A percentile compares a stretch with the other conserved stretches of the same genome.
phyloP scores from a whole-genome alignment of 2,329 filamentous ascomycete species.

The Neonectria hederae region DNA sequence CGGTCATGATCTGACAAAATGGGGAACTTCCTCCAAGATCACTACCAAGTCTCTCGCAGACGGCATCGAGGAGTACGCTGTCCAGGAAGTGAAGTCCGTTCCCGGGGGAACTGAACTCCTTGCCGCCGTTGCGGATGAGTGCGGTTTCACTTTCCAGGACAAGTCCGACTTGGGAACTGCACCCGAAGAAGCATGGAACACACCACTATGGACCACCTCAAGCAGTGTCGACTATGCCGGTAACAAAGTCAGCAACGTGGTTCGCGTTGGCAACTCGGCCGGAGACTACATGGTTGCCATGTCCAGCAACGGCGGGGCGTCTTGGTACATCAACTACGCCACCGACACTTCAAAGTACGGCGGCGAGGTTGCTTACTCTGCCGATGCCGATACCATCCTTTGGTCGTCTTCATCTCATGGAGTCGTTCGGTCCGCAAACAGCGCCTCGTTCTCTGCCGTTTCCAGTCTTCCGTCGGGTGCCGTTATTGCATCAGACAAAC shows the following conservation, averaged over 20 bases:
- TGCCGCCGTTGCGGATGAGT: slow-evolving; percentile 61
- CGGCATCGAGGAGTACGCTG: slow-evolving; percentile 64
- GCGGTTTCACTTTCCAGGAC: slow-evolving; percentile 59
- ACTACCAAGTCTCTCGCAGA: slow-evolving; percentile 61
- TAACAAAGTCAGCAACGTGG: slow-evolving; percentile 55
- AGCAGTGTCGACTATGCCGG: slow-evolving; percentile 61
- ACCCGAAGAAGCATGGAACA: slow-evolving; percentile 57
- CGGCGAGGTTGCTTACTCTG: slow-evolving; percentile 61
- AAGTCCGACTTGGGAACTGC: slow-evolving; percentile 51
- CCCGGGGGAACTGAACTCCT: slow-evolving; percentile 62
- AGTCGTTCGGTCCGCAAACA: slow-evolving; percentile 54
- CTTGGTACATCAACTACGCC: slow-evolving; percentile 59
- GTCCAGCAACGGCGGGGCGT: slow-evolving; percentile 60
- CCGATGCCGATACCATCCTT: slow-evolving; percentile 59
- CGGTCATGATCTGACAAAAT: slow-evolving; percentile 63
- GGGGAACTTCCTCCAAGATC: slow-evolving; percentile 61
- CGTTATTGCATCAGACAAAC: slow-evolving; percentile 64
- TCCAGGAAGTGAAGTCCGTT: slow-evolving; percentile 59
- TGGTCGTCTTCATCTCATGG: slow-evolving; percentile 55
- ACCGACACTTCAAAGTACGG: slow-evolving; percentile 55
- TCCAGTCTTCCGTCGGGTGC: slow-evolving; percentile 56
- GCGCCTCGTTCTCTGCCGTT: slow-evolving; percentile 54
- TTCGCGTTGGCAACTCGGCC: slow-evolving; percentile 59
- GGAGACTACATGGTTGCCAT: slow-evolving; percentile 57
- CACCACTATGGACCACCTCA: slow-evolving; percentile 57